These are phyloP conservation scores for Pseudocercospora musae DNA, from an alignment of 2,329 filamentous ascomycete genomes.

Conservation along the genomic window DNA sequence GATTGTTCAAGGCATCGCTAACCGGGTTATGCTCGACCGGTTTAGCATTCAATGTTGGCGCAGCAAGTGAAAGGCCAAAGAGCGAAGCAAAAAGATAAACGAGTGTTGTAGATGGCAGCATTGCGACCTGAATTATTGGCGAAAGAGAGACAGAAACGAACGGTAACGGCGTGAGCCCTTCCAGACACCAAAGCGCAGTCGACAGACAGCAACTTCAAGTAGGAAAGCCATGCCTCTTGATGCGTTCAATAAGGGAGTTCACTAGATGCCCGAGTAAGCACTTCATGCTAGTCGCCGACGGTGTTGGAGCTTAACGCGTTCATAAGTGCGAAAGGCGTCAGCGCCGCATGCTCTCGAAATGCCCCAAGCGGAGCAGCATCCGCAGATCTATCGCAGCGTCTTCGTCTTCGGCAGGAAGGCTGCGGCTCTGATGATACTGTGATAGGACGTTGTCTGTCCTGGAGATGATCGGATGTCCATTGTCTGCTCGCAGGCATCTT, in stretches of 20 bases:
- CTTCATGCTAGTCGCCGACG: neutral
- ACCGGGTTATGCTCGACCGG: constrained; percentile 2
- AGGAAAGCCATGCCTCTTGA: neutral
- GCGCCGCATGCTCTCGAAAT: neutral
- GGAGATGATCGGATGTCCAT: too few relatives aligned
- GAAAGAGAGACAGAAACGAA: constrained; percentile 1
- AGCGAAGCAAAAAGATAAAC: constrained; percentile 5
- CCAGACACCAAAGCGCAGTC: neutral
- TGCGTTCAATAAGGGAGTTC: neutral
- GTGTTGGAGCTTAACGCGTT: neutral
- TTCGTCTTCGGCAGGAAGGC: too few relatives aligned
- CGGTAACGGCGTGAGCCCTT: neutral
- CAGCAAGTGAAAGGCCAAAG: constrained; percentile 4
- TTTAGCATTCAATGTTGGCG: constrained; percentile 2
- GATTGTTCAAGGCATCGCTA: constrained; percentile 3
- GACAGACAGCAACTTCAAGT: neutral
- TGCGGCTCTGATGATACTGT: too few relatives aligned
- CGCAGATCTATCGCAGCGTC: too few relatives aligned
- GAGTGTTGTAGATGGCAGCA: neutral
- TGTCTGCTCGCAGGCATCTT: too few relatives aligned
- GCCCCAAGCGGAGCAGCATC: neutral
- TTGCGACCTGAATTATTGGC: neutral
- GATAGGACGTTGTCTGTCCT: too few relatives aligned
- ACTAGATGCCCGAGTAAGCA: neutral
- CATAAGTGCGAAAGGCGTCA: neutral